phyloP scores from a whole-genome alignment of 1,284 basidiomycete genomes.

The Meira miltonrushii region DNA sequence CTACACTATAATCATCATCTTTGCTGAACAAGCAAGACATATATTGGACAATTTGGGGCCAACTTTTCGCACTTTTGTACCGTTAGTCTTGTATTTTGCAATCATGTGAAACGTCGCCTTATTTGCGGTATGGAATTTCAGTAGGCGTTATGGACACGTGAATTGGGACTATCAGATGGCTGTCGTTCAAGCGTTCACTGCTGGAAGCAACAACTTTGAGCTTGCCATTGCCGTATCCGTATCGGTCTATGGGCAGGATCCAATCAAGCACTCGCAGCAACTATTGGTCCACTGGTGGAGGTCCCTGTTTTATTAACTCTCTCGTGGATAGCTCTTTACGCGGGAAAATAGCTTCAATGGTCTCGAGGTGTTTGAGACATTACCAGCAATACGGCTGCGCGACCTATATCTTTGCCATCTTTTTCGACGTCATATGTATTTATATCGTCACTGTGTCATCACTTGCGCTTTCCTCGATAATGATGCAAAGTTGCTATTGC shows the following conservation, averaged over 20 bases:
- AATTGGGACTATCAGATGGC: constrained; percentile 52
- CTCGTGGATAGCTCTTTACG: constrained; percentile 66
- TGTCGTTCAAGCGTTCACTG: constrained; percentile 56
- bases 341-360: constrained; percentile 55
- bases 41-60: constrained; percentile 40
- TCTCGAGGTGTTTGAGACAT: too few species aligned
- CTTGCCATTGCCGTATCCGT: constrained; percentile 77
- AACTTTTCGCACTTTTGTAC: constrained; percentile 60
- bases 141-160: constrained; percentile 24
- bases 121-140: constrained; percentile 54
- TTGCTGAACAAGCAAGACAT: constrained; percentile 62
- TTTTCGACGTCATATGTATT: too few species aligned
- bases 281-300: constrained; percentile 46
- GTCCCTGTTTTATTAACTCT: constrained; percentile 67
- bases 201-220: constrained; percentile 57
- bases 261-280: constrained; percentile 31
- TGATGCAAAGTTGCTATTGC: too few species aligned
- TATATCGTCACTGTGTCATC: too few species aligned
- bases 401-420: too few species aligned
- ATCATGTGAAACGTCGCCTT: constrained; percentile 72
- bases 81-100: constrained; percentile 67
- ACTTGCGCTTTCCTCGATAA: too few species aligned
- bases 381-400: too few species aligned
- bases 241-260: constrained; percentile 60
- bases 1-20: constrained; percentile 69